Evolutionary conservation across 805 yeast species (phyloP).

Genomic region (Ogataea thermomethanolica): DNA sequence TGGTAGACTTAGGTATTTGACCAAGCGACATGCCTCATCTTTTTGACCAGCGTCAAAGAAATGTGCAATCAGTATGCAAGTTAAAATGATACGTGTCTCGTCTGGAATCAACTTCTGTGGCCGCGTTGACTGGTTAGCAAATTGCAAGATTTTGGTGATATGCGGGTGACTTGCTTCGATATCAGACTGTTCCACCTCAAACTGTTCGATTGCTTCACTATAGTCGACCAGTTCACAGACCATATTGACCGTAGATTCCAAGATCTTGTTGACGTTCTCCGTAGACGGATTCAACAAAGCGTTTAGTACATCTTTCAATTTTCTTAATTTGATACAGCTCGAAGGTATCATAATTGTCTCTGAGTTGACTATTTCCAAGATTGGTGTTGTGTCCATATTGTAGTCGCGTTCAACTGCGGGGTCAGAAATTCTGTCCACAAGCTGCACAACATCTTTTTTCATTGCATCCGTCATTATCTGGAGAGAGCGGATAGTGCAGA

Average conservation of each 20-base stretch:
- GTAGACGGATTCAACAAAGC: constrained; percentile 25
- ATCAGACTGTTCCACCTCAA: constrained; percentile 7
- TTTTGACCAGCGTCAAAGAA: constrained; percentile 24
- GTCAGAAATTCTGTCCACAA: constrained; percentile 4
- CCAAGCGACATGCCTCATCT: constrained; percentile 22
- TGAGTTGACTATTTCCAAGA: constrained; percentile 12
- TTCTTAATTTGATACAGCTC: constrained; percentile 25
- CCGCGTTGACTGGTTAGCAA: constrained; percentile 11
- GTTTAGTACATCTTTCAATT: constrained; percentile 28
- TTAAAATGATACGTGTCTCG: constrained; percentile 30
- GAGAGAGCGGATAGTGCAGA: constrained; percentile 22
- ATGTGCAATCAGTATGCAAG: constrained; percentile 30
- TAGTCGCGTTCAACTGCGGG: constrained; percentile 1
- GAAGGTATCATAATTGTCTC: constrained; percentile 25
- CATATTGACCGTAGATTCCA: constrained; percentile 23
- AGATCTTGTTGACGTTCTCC: constrained; percentile 20
- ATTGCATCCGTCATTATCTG: constrained; percentile 19
- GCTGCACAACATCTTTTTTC: constrained; percentile 20
- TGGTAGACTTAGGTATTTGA: constrained; percentile 24
- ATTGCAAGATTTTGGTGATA: constrained; percentile 16
- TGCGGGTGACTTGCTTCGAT: constrained; percentile 8
- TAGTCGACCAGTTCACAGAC: constrained; percentile 24
- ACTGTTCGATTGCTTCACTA: constrained; percentile 12
- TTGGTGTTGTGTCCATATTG: constrained; percentile 8
- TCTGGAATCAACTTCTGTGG: constrained; percentile 22